Evolutionary conservation across 2,329 filamentous ascomycete genomes (phyloP), one percentile per base, ranked within the genome.

Genomic region (Pezicula radicicola): DNA sequence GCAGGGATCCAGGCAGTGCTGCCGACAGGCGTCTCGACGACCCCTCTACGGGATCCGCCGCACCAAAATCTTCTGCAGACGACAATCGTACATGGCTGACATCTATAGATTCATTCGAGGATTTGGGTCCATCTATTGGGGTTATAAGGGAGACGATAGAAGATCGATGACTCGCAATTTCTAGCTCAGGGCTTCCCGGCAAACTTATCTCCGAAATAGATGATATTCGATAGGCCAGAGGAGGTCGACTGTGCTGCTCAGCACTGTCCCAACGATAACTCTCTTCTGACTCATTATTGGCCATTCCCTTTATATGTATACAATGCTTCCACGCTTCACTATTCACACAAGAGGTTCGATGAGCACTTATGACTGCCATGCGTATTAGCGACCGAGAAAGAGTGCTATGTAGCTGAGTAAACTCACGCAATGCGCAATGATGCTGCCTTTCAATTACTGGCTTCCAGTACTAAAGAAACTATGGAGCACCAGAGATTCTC

Each of bases 1-100:
- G 56, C 15, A 61, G 45, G 12, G 54, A 48, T 44, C 60, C 59
- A n/a, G 60, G 59, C 16, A 58, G 39, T 28, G 58, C 49, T 16
- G 40, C 44, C 49, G 43, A 54, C 49, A 43, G 46, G 40, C 53
- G 30, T 25, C 48, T 54, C 40, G 46, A 49, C n/a, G 46, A 28
- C 4, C 39, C 36, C 10, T 49, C 30, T 36, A 16, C 28, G 35
- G 43, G 39, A 15, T 40, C 19, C 28, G 19, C 40, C 10, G 56
- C 37, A 2, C 52, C 57, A 37, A 51, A 52, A 13, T 48, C 46
- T 25, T 50, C 54, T 18, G 28, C 40, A 5, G 55, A 55, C 2
- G 52, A 58, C 30, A 64, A 46, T 39, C 48, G 52, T 40, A 61
- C 58, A 52, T 61, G 58, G 48, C 63, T 64, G 42, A 62, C 50